These are phyloP conservation scores for Suillus brevipes DNA, from an alignment of 768 basidiomycete genomes.

Conservation along the genomic window DNA sequence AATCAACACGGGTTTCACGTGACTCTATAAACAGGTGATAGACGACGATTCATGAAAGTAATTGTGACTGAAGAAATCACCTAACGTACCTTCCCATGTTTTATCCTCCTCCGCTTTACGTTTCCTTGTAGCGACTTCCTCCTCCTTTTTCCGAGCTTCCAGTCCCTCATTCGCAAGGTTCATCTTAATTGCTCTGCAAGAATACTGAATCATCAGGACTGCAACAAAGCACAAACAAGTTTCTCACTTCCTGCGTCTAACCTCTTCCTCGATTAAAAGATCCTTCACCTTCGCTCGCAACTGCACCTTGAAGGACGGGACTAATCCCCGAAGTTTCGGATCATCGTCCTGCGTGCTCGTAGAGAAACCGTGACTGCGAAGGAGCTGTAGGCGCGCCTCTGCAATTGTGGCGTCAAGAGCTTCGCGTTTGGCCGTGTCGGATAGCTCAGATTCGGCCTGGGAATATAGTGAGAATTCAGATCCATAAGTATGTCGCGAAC, in stretches of 20 bases:
- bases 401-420: constrained; percentile 79
- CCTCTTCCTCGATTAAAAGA: constrained; percentile 86
- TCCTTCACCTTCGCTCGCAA: constrained; percentile 77
- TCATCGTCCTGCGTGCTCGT: constrained; percentile 59
- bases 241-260: constrained; percentile 77
- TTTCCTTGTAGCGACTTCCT: constrained; percentile 74
- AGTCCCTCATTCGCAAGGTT: constrained; percentile 89
- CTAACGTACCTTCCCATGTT: constrained; percentile 76
- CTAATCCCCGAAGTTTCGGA: constrained; percentile 33
- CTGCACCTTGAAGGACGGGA: constrained; percentile 66
- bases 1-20: constrained; percentile 80
- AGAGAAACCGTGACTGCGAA: constrained; percentile 65
- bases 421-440: constrained; percentile 75
- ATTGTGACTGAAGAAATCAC: background rate
- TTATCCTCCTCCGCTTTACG: constrained; percentile 89
- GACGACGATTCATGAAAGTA: background rate
- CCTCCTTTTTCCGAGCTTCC: constrained; percentile 92
- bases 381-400: constrained; percentile 67
- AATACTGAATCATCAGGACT: constrained; percentile 5
- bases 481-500: background rate
- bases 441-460: constrained; percentile 84
- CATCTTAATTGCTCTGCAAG: constrained; percentile 79
- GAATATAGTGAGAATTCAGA: constrained; percentile 1
- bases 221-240: background rate
- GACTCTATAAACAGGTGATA: background rate